Conservation (phyloP, 208 protist genomes). For the Spongospora subterranea region DNA sequence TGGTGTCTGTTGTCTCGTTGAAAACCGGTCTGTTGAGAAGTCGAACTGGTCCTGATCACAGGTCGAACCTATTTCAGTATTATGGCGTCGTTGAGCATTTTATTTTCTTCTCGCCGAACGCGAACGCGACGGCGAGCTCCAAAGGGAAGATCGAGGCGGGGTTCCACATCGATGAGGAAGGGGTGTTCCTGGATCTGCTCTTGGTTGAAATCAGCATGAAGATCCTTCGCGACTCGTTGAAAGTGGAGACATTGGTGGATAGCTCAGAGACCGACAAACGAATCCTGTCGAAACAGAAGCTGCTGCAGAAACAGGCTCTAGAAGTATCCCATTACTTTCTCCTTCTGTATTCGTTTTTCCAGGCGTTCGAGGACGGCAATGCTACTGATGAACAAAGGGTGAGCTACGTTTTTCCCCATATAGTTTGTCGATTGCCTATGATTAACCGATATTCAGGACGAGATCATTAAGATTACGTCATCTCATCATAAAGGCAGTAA, state of each 20-base stretch:
- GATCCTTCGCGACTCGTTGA: neutral
- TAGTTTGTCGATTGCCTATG: neutral
- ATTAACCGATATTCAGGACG: neutral
- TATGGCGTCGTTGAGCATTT: slow-evolving; percentile 1
- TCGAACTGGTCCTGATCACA: neutral
- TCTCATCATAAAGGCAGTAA: neutral
- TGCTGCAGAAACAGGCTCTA: slow-evolving; percentile 8
- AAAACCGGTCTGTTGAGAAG: too few relatives aligned
- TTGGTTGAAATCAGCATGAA: neutral
- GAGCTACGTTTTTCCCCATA: neutral
- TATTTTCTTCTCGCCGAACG: slow-evolving; percentile 12
- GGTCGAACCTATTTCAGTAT: slow-evolving; percentile 30
- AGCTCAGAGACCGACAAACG: neutral
- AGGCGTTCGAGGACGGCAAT: slow-evolving; percentile 41
- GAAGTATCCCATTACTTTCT: neutral
- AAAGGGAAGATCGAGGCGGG: neutral
- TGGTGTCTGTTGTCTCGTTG: neutral
- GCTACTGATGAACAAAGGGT: slow-evolving; percentile 30
- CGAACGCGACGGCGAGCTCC: neutral
- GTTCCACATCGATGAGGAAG: slow-evolving; percentile 46
- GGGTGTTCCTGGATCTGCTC: slow-evolving; percentile 46
- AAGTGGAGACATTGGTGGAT: neutral
- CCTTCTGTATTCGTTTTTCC: slow-evolving; percentile 21
- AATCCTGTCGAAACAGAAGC: neutral
- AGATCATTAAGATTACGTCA: slow-evolving; percentile 23